Conservation (phyloP, 306 rosid species). For the Canavalia gladiata region DNA sequence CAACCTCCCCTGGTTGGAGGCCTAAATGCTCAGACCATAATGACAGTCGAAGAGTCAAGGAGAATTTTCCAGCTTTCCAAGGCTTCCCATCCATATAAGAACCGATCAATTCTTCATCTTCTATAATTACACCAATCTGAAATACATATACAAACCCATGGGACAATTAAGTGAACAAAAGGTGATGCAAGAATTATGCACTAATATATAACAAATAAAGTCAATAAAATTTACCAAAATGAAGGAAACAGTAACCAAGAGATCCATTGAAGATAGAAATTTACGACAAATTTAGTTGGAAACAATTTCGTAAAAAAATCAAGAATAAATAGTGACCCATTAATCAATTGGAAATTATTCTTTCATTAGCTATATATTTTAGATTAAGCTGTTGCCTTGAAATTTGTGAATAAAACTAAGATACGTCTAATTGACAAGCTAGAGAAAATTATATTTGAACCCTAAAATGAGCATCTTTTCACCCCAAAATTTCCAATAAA, state of each 20-base stretch:
- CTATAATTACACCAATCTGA: conserved; percentile 87
- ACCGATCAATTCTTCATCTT: conserved; percentile 76
- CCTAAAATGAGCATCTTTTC: background rate
- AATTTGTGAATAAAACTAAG: conserved; percentile 2
- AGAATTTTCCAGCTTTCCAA: conserved; percentile 94
- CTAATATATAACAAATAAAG: conserved; percentile 7
- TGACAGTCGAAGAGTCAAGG: conserved; percentile 85
- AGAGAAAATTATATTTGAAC: conserved; percentile 22
- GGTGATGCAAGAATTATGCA: conserved; percentile 41
- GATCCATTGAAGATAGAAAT: background rate
- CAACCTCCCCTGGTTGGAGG: conserved; percentile 77
- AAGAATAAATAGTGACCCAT: background rate
- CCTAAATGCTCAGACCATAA: conserved; percentile 98
- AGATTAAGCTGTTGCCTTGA: conserved; percentile 3
- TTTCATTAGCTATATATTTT: conserved; percentile 13
- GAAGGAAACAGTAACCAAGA: conserved; percentile 25
- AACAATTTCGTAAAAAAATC: background rate
- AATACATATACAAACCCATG: conserved; percentile 34
- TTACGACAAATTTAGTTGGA: conserved; percentile 29
- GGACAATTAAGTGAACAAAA: conserved; percentile 36
- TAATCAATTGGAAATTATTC: background rate
- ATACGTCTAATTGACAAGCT: conserved; percentile 28
- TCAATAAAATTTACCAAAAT: conserved; percentile 6
- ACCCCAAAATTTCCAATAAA: conserved; percentile 16
- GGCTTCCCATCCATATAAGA: conserved; percentile 92